Conservation (phyloP, 306 rosid genomes). For the Styphnolobium japonicum region DNA sequence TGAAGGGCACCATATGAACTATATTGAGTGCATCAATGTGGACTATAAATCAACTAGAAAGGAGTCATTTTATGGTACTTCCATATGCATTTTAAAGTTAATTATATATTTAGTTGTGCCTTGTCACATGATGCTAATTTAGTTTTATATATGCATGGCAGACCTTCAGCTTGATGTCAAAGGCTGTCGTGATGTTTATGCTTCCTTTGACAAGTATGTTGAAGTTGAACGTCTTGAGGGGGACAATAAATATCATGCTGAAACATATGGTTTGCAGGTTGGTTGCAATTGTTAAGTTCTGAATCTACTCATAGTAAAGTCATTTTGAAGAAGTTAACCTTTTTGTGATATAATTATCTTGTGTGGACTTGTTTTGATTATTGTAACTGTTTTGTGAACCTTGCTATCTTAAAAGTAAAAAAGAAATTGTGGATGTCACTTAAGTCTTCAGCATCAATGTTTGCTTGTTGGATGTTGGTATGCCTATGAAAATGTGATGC, state of each 20-base stretch:
- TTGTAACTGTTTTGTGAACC: not conserved
- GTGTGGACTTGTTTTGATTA: not conserved
- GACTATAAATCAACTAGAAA: slow-evolving; percentile 97
- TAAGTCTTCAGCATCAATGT: too few relatives aligned
- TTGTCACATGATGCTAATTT: slow-evolving; percentile 29
- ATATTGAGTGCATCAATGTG: slow-evolving; percentile 98
- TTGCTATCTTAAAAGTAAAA: not conserved
- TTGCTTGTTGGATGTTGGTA: not conserved
- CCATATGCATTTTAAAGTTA: not conserved
- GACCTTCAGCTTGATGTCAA: slow-evolving; percentile 99
- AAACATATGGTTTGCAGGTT: slow-evolving; percentile 96
- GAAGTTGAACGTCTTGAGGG: slow-evolving; percentile 99
- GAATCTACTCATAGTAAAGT: not conserved
- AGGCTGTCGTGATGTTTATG: slow-evolving; percentile 95
- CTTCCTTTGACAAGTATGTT: slow-evolving; percentile 97
- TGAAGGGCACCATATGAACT: slow-evolving; percentile 99
- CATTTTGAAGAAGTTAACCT: not conserved
- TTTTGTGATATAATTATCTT: not conserved
- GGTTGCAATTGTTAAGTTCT: slow-evolving; percentile 24
- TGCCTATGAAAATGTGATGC: not conserved
- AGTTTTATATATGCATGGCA: slow-evolving; percentile 32
- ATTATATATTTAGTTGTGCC: slow-evolving; percentile 6
- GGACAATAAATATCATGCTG: slow-evolving; percentile 96
- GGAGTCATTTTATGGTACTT: slow-evolving; percentile 96
- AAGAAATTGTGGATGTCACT: not conserved